Evolutionary conservation across 805 yeast genomes (phyloP), one percentile per base, ranked within the genome.

Genomic region (Saturnispora saitoi): DNA sequence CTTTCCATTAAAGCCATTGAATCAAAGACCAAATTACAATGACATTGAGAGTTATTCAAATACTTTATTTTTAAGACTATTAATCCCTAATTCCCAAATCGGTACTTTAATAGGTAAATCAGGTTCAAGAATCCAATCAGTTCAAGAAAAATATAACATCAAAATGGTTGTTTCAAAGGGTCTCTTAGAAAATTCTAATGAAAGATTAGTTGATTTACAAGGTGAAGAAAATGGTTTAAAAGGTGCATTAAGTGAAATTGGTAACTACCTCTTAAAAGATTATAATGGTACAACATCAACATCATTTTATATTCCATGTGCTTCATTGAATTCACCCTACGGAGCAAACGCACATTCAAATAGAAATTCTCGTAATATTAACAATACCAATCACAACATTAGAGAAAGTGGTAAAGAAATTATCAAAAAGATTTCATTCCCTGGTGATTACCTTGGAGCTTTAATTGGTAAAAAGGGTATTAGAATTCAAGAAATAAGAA

Each of bases 91-190:
- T 65, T 74, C 81, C 45, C 95, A 87, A 63, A 81, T 88, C 79
- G 95, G 96, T 36, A 81, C 95, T 8, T 76, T 89, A 42, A 88
- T 89, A 61, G 96, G 96, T 46, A 79, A 84, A 50, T 85, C 78
- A 52, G 96, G 96, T 47, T 69, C 72, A 11, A 76, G 89, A 61
- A 89, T 89, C 61, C 88, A 86, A 69, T 74, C 82, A 37, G 77
- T 88, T 51, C 93, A 86, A 68, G 82, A 80, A 51, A 69, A 67
- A 30, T 81, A 71, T 63, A 70, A 75, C 48, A 87, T 89, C 46
- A 82, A 84, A 61, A 84, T 89, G 77, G 88, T 86, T 48, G 95
- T 95, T 10, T 83, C 95, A 32, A 88, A 87, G 61, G 88, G 86
- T 48, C 83, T 80, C 61, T 74, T 89, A 51, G 85, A 86, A 9